Evolutionary conservation across 1,139 yeast species (phyloP).

Genomic region (Yamadazyma jaroonii): DNA sequence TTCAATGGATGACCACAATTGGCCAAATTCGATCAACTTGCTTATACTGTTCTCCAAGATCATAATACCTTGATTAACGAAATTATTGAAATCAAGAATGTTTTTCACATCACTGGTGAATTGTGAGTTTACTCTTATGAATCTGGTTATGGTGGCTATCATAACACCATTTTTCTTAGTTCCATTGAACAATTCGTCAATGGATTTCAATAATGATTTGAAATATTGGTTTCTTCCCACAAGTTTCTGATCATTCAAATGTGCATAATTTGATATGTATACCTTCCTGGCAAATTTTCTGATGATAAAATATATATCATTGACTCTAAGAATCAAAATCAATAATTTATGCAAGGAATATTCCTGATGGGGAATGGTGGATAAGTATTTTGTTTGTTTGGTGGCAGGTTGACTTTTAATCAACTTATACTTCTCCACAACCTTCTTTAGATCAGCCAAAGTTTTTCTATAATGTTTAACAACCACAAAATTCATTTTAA

Average conservation of each 20-base stretch:
- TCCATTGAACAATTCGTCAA: constrained; percentile 45
- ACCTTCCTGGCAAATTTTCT: constrained; percentile 45
- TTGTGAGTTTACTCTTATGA: constrained; percentile 44
- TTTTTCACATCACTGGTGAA: constrained; percentile 35
- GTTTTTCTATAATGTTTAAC: constrained; percentile 20
- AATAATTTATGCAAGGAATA: constrained; percentile 46
- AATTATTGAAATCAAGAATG: constrained; percentile 39
- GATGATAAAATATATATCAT: constrained; percentile 44
- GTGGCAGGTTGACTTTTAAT: constrained; percentile 18
- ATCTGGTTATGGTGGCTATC: constrained; percentile 48
- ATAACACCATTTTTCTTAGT: constrained; percentile 52
- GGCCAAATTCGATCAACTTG: constrained; percentile 33
- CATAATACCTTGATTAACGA: constrained; percentile 29
- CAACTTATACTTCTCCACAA: constrained; percentile 20
- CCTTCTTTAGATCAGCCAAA: constrained; percentile 24
- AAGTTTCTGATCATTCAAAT: constrained; percentile 40
- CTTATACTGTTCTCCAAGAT: constrained; percentile 22
- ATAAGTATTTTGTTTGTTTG: constrained; percentile 11
- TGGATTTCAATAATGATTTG: constrained; percentile 28
- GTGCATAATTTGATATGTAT: constrained; percentile 39
- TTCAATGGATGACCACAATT: constrained; percentile 36
- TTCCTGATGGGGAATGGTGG: constrained; percentile 21
- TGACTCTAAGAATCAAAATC: constrained; percentile 41
- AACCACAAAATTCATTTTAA: constrained; percentile 30
- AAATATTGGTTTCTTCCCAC: constrained; percentile 25